phyloP scores from a whole-genome alignment of 176 grass and related monocot species.

The Dendrocalamus sinicus region DNA sequence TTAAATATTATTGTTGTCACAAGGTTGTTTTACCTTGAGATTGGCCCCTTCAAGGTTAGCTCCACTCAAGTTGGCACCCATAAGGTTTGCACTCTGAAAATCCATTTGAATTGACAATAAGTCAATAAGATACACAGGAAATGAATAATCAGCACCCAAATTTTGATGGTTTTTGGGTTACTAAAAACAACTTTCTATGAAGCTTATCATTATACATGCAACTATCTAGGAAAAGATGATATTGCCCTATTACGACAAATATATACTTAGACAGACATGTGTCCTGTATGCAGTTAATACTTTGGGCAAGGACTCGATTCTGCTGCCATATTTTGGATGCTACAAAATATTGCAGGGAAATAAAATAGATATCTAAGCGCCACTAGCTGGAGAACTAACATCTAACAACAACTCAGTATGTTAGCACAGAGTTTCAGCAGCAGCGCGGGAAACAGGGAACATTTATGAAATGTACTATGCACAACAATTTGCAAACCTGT shows the following conservation, averaged over 20 bases:
- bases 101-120: slow-evolving; percentile 16
- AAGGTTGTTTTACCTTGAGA: slow-evolving; percentile 75
- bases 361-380: slow-evolving; percentile 19
- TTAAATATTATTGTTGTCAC: slow-evolving; percentile 19
- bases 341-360: not conserved
- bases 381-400: not conserved
- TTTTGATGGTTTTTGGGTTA: slow-evolving; percentile 5
- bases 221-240: slow-evolving; percentile 14
- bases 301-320: not conserved
- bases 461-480: not conserved
- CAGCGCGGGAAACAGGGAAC: not conserved
- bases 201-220: not conserved
- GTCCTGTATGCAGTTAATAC: not conserved
- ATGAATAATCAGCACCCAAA: slow-evolving; percentile 34
- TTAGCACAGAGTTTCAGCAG: slow-evolving; percentile 25
- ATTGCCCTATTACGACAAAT: slow-evolving; percentile 18
- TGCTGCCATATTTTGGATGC: slow-evolving; percentile 24
- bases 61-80: slow-evolving; percentile 62
- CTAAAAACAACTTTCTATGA: not conserved
- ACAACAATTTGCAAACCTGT: slow-evolving; percentile 59
- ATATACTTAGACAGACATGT: not conserved
- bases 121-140: slow-evolving; percentile 35
- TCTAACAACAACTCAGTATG: slow-evolving; percentile 13
- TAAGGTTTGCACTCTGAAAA: slow-evolving; percentile 84
- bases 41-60: slow-evolving; percentile 98